phyloP scores from a whole-genome alignment of 345 rosid species.

The Raphanus raphanistrum region DNA sequence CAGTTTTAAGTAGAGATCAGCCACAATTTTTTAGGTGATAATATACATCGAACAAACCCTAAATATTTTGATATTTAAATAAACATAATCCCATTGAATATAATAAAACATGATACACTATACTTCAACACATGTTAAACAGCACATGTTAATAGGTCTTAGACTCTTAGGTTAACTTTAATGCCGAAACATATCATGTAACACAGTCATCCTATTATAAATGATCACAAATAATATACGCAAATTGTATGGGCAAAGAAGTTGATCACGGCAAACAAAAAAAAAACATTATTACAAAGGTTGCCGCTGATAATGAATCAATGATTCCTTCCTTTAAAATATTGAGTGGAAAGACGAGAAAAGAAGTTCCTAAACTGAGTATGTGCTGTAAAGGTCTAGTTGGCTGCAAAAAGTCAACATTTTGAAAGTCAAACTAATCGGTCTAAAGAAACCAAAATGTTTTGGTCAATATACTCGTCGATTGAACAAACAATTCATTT shows the following conservation, averaged over 20 bases:
- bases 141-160: background rate
- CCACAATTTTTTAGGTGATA: background rate
- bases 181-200: background rate
- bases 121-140: background rate
- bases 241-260: background rate
- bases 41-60: too few relatives aligned
- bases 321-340: conserved; percentile 24
- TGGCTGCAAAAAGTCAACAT: conserved; percentile 35
- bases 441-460: background rate
- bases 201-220: background rate
- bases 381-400: conserved; percentile 26
- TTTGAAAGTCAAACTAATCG: conserved; percentile 37
- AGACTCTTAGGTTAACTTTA: background rate
- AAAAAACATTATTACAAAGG: background rate
- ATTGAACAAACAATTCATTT: background rate
- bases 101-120: background rate
- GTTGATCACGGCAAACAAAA: background rate
- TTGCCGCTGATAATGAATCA: background rate
- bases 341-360: background rate
- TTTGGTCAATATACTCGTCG: conserved; percentile 37
- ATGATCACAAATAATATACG: background rate
- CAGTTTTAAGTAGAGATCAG: background rate
- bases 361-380: background rate
- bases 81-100: too few relatives aligned
- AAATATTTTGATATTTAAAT: background rate